phyloP scores from a whole-genome alignment of 1,284 basidiomycete species.

The Sutorius eximius region DNA sequence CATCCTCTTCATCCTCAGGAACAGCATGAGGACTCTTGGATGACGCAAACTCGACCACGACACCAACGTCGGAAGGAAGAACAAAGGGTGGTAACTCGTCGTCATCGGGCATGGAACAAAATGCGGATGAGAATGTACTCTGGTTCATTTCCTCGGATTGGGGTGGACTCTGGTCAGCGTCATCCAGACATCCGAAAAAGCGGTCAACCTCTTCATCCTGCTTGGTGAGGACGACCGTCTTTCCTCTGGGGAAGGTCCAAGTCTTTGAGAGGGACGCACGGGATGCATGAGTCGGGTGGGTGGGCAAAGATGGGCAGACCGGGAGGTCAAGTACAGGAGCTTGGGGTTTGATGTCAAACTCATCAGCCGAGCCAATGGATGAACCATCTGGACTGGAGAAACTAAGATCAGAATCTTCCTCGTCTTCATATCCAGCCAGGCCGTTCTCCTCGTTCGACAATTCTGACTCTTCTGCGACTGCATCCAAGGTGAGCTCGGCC shows the following conservation, averaged over 20 bases:
- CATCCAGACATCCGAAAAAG: conserved; percentile 75
- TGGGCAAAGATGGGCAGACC: conserved; percentile 9
- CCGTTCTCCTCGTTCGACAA: conserved; percentile 52
- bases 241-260: conserved; percentile 67
- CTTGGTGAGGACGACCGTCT: conserved; percentile 18
- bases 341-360: conserved; percentile 31
- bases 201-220: conserved; percentile 45
- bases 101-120: conserved; percentile 46
- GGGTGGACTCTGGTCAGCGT: conserved; percentile 49
- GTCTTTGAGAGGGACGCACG: conserved; percentile 56
- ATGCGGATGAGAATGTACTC: conserved; percentile 53
- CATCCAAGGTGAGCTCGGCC: conserved; percentile 50
- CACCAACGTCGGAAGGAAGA: conserved; percentile 50
- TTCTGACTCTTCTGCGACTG: conserved; percentile 55
- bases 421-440: conserved; percentile 67
- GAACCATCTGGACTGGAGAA: conserved; percentile 50
- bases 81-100: conserved; percentile 49
- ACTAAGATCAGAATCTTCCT: conserved; percentile 58
- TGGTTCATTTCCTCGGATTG: conserved; percentile 51
- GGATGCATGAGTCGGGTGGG: conserved; percentile 32
- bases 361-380: conserved; percentile 57
- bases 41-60: conserved; percentile 41
- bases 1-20: conserved; percentile 47
- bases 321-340: conserved; percentile 1
- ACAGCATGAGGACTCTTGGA: conserved; percentile 39